Conservation (phyloP, 352 stramenopile genomes). For the Phytophthora sojae region DNA sequence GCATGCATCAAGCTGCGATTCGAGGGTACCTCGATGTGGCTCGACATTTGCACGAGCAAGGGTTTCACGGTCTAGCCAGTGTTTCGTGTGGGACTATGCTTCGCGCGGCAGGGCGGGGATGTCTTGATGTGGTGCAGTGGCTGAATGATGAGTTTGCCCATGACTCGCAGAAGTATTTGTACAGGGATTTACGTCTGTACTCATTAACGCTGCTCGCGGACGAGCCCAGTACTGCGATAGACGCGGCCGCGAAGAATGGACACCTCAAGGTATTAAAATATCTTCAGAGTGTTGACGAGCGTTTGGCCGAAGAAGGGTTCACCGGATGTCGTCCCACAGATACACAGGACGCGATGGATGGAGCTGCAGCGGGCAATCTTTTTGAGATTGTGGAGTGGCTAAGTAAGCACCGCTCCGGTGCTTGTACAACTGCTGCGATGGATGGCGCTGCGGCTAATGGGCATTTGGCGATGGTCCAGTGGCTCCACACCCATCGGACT, state of each 20-base stretch:
- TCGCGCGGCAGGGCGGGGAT: conserved; percentile 34
- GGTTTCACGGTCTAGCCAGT: conserved; percentile 25
- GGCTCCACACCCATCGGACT: conserved; percentile 29
- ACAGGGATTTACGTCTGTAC: conserved; percentile 32
- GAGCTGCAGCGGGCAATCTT: conserved; percentile 31
- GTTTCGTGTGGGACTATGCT: conserved; percentile 42
- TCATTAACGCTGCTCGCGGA: conserved; percentile 32
- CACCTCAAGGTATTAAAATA: conserved; percentile 34
- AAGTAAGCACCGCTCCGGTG: conserved; percentile 22
- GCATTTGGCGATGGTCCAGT: conserved; percentile 36
- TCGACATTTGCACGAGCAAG: conserved; percentile 29
- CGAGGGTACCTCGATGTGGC: conserved; percentile 37
- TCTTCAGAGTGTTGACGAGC: conserved; percentile 26
- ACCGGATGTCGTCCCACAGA: conserved; percentile 17
- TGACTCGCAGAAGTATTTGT: conserved; percentile 22
- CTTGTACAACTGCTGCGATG: conserved; percentile 34
- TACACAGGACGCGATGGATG: conserved; percentile 39
- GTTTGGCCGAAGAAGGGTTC: conserved; percentile 11
- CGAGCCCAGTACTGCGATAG: conserved; percentile 38
- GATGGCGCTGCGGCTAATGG: conserved; percentile 32
- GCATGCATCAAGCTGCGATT: conserved; percentile 40
- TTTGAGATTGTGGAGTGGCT: conserved; percentile 41
- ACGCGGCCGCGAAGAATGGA: conserved; percentile 35
- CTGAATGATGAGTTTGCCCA: conserved; percentile 29
- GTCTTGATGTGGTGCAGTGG: conserved; percentile 40